Evolutionary conservation across 306 rosid genomes (phyloP), one percentile per base, ranked within the genome.

Genomic region (Bauhinia variegata): DNA sequence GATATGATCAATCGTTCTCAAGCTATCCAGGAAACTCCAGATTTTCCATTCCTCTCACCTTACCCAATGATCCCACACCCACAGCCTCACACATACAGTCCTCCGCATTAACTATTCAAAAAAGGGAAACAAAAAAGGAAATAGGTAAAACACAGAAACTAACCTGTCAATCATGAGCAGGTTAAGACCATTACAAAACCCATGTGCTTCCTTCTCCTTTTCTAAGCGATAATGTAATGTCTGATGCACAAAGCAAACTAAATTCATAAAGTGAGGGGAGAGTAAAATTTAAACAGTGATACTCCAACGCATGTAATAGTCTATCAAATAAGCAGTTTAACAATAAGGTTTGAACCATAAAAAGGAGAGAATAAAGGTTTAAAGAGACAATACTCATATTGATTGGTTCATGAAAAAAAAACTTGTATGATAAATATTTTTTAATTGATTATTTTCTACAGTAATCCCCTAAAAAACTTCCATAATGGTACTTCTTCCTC

Each of bases 91-190:
- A 46, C 19, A 36, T 30, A 44, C 36, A 14, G 70, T 33, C 6
- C n/a, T 65, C 66, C 32, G 51, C 52, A 59, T 2, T 5, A 32
- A 37, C 43, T 42, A 46, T 16, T 19, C 36, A 60, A 60, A 60
- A 1, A 39, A 60, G 39, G 39, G 5, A 19, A 57, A 63, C 38
- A 17, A 50, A 30, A 47, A n/a, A n/a, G n/a, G n/a, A n/a, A 44
- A 39, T 23, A 1, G 28, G 11, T 46, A 30, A 28, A 39, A 18
- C 8, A 33, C 15, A 63, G 55, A 73, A 60, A 78, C 83, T 65
- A 71, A 85, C 98, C 92, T 85, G 87, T 92, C 98, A 48, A 92
- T 87, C 84, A 92, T 65, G 53, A 92, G 92, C 69, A 85, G 30
- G 43, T 82, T 88, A 50, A 79, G 79, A 74, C 84, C 49, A 78